Percentiles rank a stretch among this genome's conserved stretches.
Evolutionary conservation across 2,329 filamentous ascomycete genomes (phyloP).

Genomic region (Cytospora chrysosperma): DNA sequence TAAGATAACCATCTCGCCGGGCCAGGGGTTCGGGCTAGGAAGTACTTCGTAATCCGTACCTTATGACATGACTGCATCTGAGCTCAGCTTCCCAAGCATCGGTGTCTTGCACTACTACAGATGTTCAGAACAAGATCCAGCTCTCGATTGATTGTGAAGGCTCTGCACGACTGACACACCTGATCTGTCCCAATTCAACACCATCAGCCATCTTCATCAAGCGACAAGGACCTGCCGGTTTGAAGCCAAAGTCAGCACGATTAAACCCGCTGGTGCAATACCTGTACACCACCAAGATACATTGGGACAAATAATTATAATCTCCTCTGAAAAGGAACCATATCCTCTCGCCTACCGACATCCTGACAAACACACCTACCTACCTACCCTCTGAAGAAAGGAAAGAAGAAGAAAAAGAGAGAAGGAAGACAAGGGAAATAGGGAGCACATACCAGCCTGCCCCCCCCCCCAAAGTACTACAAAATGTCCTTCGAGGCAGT

Average conservation of each 20-base stretch:
- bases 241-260: neutral
- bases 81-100: neutral
- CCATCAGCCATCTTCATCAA: neutral
- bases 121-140: neutral
- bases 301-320: no score
- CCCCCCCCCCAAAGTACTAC: neutral
- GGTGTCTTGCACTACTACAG: neutral
- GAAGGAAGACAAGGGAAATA: no score
- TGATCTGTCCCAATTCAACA: neutral
- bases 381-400: no score
- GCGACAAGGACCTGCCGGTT: neutral
- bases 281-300: neutral
- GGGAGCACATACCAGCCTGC: neutral
- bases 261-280: neutral
- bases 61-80: neutral
- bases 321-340: no score
- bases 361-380: neutral
- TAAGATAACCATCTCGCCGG: constrained; percentile 11
- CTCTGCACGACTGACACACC: neutral
- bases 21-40: constrained; percentile 14
- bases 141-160: neutral
- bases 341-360: neutral
- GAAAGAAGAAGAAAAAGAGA: no score
- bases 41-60: no score
- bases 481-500: constrained; percentile 73